phyloP scores from a whole-genome alignment of 345 rosid species.

The Salix caprea region DNA sequence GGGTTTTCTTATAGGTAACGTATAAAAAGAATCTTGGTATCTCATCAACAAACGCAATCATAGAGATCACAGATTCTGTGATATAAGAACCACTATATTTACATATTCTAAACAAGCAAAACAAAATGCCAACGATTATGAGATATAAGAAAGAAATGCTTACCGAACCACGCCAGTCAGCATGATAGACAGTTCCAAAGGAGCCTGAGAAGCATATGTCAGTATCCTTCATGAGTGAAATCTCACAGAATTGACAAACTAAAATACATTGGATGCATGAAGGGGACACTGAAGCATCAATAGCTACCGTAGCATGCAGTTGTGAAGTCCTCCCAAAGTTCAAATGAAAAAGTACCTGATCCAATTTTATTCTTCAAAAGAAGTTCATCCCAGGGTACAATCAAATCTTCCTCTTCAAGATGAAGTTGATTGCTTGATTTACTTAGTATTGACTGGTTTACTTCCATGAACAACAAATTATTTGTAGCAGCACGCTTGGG shows the following conservation, averaged over 20 bases:
- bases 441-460: conserved; percentile 6
- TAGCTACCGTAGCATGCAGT: background rate
- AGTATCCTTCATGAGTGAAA: conserved; percentile 7
- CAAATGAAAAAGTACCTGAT: conserved; percentile 18
- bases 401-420: conserved; percentile 24
- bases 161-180: conserved; percentile 33
- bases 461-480: conserved; percentile 7
- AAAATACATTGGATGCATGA: background rate
- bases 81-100: background rate
- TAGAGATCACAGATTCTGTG: too few species aligned
- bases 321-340: background rate
- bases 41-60: too few species aligned
- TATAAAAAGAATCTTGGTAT: too few species aligned
- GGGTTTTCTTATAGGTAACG: too few species aligned
- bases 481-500: conserved; percentile 9
- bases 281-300: background rate
- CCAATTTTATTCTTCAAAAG: conserved; percentile 22
- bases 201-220: conserved; percentile 19
- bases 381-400: conserved; percentile 24
- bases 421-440: conserved; percentile 17
- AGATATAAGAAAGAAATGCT: background rate
- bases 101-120: background rate
- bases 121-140: background rate
- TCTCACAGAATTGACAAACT: conserved; percentile 3
- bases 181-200: conserved; percentile 26